Conservation (phyloP, 306 rosid genomes). For the Betula pendula region DNA sequence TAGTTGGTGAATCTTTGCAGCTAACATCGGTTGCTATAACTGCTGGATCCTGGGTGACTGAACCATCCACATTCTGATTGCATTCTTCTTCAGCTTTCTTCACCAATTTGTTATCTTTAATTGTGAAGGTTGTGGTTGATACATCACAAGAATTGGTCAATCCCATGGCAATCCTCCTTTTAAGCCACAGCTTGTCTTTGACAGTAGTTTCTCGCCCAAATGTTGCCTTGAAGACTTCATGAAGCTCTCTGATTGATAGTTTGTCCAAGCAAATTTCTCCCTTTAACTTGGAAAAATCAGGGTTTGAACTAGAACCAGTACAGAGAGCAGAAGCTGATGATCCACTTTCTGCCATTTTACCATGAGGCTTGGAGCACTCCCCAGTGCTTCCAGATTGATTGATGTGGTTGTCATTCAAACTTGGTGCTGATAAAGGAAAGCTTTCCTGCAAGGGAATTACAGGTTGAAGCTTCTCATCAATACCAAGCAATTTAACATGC, state of each 20-base stretch:
- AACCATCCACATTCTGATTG: conserved; percentile 40
- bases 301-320: conserved; percentile 37
- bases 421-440: conserved; percentile 43
- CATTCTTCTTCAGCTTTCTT: conserved; percentile 46
- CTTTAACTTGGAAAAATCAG: conserved; percentile 54
- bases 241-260: conserved; percentile 89
- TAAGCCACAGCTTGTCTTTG: conserved; percentile 91
- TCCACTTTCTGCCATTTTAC: conserved; percentile 56
- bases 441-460: conserved; percentile 50
- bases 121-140: conserved; percentile 64
- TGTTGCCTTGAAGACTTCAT: conserved; percentile 76
- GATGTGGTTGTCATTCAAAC: conserved; percentile 45
- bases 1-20: conserved; percentile 46
- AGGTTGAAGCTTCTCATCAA: conserved; percentile 46
- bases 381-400: conserved; percentile 51
- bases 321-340: conserved; percentile 60
- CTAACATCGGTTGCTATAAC: conserved; percentile 37
- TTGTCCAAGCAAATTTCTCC: conserved; percentile 84
- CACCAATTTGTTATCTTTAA: conserved; percentile 61
- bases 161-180: conserved; percentile 93
- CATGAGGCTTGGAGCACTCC: conserved; percentile 60
- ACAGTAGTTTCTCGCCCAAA: conserved; percentile 96
- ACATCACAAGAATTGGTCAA: conserved; percentile 86
- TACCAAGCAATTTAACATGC: conserved; percentile 43
- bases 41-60: conserved; percentile 27